phyloP scores from a whole-genome alignment of 1,284 basidiomycete genomes.

The Tilletia caries region DNA sequence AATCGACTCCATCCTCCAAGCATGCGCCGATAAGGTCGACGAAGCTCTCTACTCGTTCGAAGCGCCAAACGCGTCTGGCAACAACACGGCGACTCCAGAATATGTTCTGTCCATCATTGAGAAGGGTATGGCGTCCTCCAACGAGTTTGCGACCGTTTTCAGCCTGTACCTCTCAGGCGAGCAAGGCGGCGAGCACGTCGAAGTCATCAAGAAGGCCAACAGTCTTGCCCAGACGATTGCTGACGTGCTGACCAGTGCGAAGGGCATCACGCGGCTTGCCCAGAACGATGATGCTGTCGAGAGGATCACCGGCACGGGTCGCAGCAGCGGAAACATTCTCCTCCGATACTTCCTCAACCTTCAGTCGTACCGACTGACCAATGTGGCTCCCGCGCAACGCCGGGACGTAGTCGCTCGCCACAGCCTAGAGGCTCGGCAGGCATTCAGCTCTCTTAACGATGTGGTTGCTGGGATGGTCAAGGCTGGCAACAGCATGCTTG shows the following conservation, averaged over 20 bases:
- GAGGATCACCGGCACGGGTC: constrained; percentile 81
- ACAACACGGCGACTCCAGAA: constrained; percentile 92
- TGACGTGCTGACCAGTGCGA: constrained; percentile 87
- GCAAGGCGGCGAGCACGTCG: constrained; percentile 86
- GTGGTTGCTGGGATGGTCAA: constrained; percentile 81
- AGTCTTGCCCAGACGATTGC: constrained; percentile 88
- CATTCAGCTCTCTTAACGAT: constrained; percentile 80
- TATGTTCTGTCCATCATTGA: constrained; percentile 98
- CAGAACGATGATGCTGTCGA: constrained; percentile 87
- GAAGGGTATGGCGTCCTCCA: constrained; percentile 87
- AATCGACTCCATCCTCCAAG: constrained; percentile 92
- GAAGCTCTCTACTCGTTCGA: constrained; percentile 96
- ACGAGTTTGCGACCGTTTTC: constrained; percentile 92
- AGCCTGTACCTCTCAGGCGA: constrained; percentile 86
- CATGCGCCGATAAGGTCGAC: constrained; percentile 94
- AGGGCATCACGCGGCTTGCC: constrained; percentile 89
- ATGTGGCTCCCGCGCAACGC: constrained; percentile 63
- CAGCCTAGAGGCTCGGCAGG: constrained; percentile 76
- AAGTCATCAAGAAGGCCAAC: constrained; percentile 96
- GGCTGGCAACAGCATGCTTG: constrained; percentile 72
- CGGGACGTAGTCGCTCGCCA: constrained; percentile 85
- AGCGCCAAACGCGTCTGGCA: constrained; percentile 86
- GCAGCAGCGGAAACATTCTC: constrained; percentile 77
- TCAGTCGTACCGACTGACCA: constrained; percentile 81
- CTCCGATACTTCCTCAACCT: constrained; percentile 90